Base-by-base conservation (phyloP, 2,329 filamentous ascomycete species). In the Colletotrichum salicis region DNA sequence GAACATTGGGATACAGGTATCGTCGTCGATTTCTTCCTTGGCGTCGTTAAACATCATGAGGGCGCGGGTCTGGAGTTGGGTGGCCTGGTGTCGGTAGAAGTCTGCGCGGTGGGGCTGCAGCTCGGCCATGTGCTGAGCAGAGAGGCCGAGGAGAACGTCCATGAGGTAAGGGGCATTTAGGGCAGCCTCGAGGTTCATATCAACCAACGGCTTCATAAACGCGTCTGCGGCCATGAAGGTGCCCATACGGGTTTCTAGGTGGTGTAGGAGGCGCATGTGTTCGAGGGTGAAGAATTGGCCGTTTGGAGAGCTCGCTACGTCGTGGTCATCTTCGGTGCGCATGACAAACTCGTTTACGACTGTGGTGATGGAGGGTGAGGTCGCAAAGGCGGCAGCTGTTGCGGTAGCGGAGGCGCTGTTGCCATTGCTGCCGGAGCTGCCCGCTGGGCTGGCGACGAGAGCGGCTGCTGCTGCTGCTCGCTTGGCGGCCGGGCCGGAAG, bases 1-100 rank as follows among this genome's bases (percentile, higher is more conserved):
- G 66, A 86, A 84, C 15, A 83, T 79, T 1, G 83, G 80, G 24
- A 85, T 76, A 51, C 79, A 81, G 59, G 78, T 79, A 10, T 80
- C 78, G 24, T 80, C 77, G 5, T 61, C 65, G 56, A 72, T 13
- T 19, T 75, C 67, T 7, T 64, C 58, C n/a, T 71, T 61, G n/a
- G 77, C 74, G 19, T 77, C 73, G 65, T 80, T 80, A 70, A 80
- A 82, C 7, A 77, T 64, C 13, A 74, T 72, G 3, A 82, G 73
- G 22, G 78, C 80, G 33, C 75, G 78, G 22, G 73, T 77, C 41
- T 79, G 78, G 22, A 79, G 72, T 27, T 80, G 78, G 1, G 77
- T 78, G 48, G 81, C 75, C 70, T 81, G 73, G 70, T 77, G 72
- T 67, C 74, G 67, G 59, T 78, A 78, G 71, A 77, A 59, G 33